Base-by-base conservation (phyloP, 2,329 filamentous ascomycete species). In the Paracoccidioides brasiliensis region DNA sequence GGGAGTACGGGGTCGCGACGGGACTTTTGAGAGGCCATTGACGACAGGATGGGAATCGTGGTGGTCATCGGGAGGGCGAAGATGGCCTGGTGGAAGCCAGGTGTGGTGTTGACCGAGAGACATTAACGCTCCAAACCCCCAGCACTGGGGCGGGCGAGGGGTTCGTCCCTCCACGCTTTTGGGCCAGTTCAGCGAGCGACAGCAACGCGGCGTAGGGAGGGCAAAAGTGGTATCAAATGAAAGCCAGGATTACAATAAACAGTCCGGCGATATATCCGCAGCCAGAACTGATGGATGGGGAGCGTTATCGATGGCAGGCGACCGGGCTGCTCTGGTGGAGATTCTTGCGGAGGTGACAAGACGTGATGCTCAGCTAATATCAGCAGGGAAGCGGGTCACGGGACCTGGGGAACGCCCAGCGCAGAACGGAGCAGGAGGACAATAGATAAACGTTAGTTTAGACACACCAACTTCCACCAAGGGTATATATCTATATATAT, bases 81-180 rank as follows among this genome's bases (percentile, higher is more conserved):
- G 75, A 65, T 78, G 72, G 59, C 77, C 76, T 64, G 81, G 78
- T 64, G 81, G 77, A 60, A 78, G 78, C 84, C 84, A 86, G 77
- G 79, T 74, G 75, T 84, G 81, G 74, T 81, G 78, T 73, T 83
- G 83, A 72, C 78, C 74, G 74, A 83, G 75, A 70, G 83, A 83
- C 82, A 85, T 85, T 53, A 53, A 50, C 71, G 69, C 70, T 69
- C 69, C 66, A 67, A 72, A 69, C 70, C 71, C 72, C 72, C 72
- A 67, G 66, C 67, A 68, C 65, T 72, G 67, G 70, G 70, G 69
- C 66, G 69, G 69, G 68, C 65, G 68, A 70, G 70, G 67, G 66
- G 69, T 65, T 68, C 64, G 67, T 66, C 70, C 66, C 70, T 74
- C 72, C 71, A 72, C 72, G 68, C 69, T 71, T 70, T 56, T 53